Base-by-base conservation (phyloP, 148 eudicot genomes). In the Oxyria digyna region DNA sequence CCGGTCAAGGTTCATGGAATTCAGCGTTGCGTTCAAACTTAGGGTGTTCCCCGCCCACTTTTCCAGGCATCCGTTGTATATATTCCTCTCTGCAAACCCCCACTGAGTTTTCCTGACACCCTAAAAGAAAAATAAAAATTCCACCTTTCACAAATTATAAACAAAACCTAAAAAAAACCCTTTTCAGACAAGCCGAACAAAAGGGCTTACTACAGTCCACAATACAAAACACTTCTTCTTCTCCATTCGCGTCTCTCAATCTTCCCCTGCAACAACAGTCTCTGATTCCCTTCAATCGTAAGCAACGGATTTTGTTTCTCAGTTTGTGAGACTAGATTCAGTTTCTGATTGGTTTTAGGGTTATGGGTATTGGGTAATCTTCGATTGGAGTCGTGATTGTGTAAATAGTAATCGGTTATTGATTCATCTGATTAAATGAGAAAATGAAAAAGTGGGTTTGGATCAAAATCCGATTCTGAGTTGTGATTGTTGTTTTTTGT, bases 21-120 rank as follows among this genome's bases (percentile, higher is more conserved):
- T 54, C 62, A 54, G 62, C 62, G 62, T 54, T 23, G 27, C 62
- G 62, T 54, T 54, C 62, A 54, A 54, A 54, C 62, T 23, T 23
- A 31, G 31, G 29, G 1, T 54, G 62, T 23, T 54, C 62, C 62
- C 62, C 62, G 62, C 62, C 29, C 62, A 24, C 29, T 54, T 14
- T 24, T 31, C 62, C 62, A 54, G 62, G 62, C 62, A 54, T 54
- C 62, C 62, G 62, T 54, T 54, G 62, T 54, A 54, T 54, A 54
- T 54, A 54, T 54, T 54, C 62, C 15, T 24, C 62, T 24, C 29
- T 54, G 62, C 23, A 15, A 35, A 11, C 62, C 26, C 29, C 62
- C 62, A 54, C 62, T 26, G 31, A 54, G 62, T 24, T 8, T 10
- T 54, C n/a, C 62, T 54, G 62, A 54, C 62, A 54, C 62, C 2